Evolutionary conservation across 345 rosid genomes (phyloP), one percentile per base, ranked within the genome.

Genomic region (Erysimum cheiranthoides): DNA sequence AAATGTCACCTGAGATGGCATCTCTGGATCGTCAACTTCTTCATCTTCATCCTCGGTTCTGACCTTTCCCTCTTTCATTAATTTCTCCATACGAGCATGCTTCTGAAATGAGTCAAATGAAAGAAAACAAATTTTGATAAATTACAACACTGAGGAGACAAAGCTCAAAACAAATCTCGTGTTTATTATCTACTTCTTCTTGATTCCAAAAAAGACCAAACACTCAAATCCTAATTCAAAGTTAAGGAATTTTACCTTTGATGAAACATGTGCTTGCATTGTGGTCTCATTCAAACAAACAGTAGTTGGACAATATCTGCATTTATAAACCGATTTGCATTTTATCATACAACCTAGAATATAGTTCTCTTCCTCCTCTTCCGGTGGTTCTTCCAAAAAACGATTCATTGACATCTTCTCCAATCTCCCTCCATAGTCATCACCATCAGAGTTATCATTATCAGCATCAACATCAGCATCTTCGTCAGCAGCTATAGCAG

Each of bases 241-340:
- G 61, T 8, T 30, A 63, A 32, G 17, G 12, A 12, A 35, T 30
- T 49, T 60, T 78, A 90, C 99, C 97, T 89, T 92, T 73, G 99
- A 95, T 62, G 82, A 81, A 78, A 90, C 80, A 79, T 92, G 99
- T 60, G 83, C 81, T 80, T 79, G 85, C 84, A 85, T 67, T n/a
- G 90, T 70, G 61, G 65, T 84, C 80, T 90, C 90, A n/a, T 84
- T 88, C 83, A 95, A 73, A 73, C 96, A 95, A 77, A 95, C 61
- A 51, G 77, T 74, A 16, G 79, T 76, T 25, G 97, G 97, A 73
- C 97, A 95, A 52, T 90, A 81, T 83, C 87, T 84, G 88, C 99
- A 95, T 82, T 80, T 90, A 73, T 80, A 92, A 76, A 89, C 91
- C 0, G 95, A 86, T 74, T 95, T 90, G 82, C 79, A 75, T 76